Evolutionary conservation across 305 asterid species (phyloP).

Genomic region (Fraxinus sp.): DNA sequence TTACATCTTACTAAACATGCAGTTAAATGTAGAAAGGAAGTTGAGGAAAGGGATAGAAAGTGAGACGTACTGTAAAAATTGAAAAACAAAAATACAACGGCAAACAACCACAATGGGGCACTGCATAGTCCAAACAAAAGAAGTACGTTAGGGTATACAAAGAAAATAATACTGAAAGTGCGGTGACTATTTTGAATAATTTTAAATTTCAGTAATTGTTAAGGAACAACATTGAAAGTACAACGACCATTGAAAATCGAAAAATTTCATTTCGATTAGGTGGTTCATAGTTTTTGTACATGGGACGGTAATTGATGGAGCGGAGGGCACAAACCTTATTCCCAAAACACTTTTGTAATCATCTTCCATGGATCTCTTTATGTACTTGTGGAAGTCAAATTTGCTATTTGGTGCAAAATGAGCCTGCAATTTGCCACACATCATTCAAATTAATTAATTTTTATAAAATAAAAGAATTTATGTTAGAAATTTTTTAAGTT

Average conservation of each 20-base stretch:
- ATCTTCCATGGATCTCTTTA: constrained; percentile 70
- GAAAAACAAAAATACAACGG: constrained; percentile 41
- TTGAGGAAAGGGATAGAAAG: background rate
- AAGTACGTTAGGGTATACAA: background rate
- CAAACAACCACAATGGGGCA: constrained; percentile 51
- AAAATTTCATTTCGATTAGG: background rate
- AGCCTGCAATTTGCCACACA: constrained; percentile 37
- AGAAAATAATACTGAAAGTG: background rate
- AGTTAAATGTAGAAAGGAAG: background rate
- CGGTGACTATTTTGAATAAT: background rate
- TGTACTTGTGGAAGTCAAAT: constrained; percentile 65
- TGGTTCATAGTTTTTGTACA: background rate
- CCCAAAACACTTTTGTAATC: constrained; percentile 63
- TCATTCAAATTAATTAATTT: background rate
- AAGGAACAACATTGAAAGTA: background rate
- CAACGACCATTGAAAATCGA: background rate
- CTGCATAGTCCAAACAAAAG: constrained; percentile 35
- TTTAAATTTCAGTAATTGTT: background rate
- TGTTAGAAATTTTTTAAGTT: background rate
- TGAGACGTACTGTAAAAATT: constrained; percentile 48
- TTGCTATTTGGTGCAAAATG: constrained; percentile 59
- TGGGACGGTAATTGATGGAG: background rate
- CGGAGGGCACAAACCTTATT: constrained; percentile 37
- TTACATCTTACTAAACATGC: background rate
- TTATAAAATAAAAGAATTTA: background rate